phyloP scores from a whole-genome alignment of 768 basidiomycete species.

The Boletus rubroflammeus region DNA sequence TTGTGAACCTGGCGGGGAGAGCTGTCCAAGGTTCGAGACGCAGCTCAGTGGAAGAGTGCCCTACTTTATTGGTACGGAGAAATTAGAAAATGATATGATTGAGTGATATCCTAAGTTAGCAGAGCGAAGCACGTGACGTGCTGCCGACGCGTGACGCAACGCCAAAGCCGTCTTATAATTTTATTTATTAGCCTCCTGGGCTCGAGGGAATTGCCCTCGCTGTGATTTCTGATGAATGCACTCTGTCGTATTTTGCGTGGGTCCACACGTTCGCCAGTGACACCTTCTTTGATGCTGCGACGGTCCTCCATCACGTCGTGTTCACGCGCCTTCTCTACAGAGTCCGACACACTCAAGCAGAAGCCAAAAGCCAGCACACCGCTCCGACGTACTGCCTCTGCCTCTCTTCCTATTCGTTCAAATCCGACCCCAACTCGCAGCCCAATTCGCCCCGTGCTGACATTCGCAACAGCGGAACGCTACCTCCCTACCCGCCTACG shows the following conservation, averaged over 20 bases:
- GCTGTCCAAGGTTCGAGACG: not conserved
- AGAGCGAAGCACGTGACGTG: slow-evolving; percentile 10
- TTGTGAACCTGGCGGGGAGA: not conserved
- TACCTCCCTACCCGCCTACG: slow-evolving; percentile 68
- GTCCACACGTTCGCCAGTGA: not conserved
- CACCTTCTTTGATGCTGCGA: not conserved
- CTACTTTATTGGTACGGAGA: not conserved
- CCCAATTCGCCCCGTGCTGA: slow-evolving; percentile 71
- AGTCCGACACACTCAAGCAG: slow-evolving; percentile 38
- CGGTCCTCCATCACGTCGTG: not conserved
- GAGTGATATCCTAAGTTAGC: not conserved
- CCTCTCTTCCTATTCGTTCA: slow-evolving; percentile 79
- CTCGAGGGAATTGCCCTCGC: not conserved
- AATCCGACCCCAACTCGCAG: slow-evolving; percentile 85
- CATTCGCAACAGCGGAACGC: slow-evolving; percentile 79
- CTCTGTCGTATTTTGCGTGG: slow-evolving; percentile 10
- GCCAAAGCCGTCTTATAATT: not conserved
- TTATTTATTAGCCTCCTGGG: no score
- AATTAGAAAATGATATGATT: not conserved
- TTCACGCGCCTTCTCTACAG: slow-evolving; percentile 16
- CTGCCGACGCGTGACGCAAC: not conserved
- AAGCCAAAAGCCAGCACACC: slow-evolving; percentile 84
- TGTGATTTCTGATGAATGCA: slow-evolving; percentile 17
- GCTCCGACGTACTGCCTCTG: slow-evolving; percentile 78
- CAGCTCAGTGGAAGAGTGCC: not conserved